Evolutionary conservation across 768 basidiomycete species (phyloP).

Genomic region (Stropharia rugosoannulata): DNA sequence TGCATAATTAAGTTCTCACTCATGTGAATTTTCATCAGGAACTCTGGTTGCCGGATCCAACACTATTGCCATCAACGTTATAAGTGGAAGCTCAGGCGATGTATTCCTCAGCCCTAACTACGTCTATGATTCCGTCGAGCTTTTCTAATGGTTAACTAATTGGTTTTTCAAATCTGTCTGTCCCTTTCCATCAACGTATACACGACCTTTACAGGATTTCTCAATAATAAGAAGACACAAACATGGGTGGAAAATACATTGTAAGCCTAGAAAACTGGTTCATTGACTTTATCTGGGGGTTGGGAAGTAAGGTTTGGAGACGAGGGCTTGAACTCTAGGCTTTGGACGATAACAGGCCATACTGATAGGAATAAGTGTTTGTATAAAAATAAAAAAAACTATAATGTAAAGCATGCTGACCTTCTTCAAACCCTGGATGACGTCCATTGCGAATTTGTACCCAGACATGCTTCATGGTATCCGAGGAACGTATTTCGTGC

Average conservation of each 20-base stretch:
- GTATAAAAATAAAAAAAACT: not conserved
- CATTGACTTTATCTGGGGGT: conserved; percentile 7
- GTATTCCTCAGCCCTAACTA: conserved; percentile 45
- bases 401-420: conserved; percentile 28
- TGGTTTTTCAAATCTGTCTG: too few species aligned
- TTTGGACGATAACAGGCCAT: conserved; percentile 66
- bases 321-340: conserved; percentile 57
- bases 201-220: conserved; percentile 1
- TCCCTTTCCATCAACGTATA: not conserved
- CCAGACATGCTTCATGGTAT: conserved; percentile 82
- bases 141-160: conserved; percentile 24
- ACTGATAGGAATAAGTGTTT: conserved; percentile 32
- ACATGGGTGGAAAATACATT: not conserved
- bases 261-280: not conserved
- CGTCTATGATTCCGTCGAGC: conserved; percentile 41
- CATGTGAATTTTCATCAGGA: conserved; percentile 14
- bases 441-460: conserved; percentile 80
- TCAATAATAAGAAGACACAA: not conserved
- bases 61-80: conserved; percentile 40
- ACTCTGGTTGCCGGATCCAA: conserved; percentile 39
- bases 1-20: not conserved
- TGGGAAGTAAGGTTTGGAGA: conserved; percentile 8
- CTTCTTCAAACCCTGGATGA: conserved; percentile 88
- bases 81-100: conserved; percentile 44
- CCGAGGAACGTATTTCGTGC: conserved; percentile 80